Conservation (phyloP, 1,284 basidiomycete genomes). For the Rhodofomes roseus region DNA sequence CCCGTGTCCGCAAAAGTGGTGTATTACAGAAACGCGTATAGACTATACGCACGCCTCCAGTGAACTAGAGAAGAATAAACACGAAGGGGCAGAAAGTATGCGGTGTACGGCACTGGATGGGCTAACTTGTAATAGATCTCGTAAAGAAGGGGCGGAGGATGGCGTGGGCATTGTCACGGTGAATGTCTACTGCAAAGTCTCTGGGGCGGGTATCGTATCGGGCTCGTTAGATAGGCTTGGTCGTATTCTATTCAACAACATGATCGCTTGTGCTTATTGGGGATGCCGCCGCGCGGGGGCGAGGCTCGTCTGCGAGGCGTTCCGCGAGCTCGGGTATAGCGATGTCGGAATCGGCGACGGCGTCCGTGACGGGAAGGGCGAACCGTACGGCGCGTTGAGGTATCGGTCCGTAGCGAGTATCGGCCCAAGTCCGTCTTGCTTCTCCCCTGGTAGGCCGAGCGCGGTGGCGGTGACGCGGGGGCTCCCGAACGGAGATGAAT, state of each 20-base stretch:
- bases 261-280: slow-evolving; percentile 16
- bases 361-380: slow-evolving; percentile 57
- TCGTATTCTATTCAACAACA: slow-evolving; percentile 23
- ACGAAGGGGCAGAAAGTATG: slow-evolving; percentile 13
- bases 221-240: slow-evolving; percentile 25
- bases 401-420: slow-evolving; percentile 54
- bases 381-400: slow-evolving; percentile 61
- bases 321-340: slow-evolving; percentile 24
- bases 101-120: slow-evolving; percentile 13
- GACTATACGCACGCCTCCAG: slow-evolving; percentile 19
- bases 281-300: slow-evolving; percentile 17
- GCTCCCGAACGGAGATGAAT: slow-evolving; percentile 47
- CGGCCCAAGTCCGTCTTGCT: slow-evolving; percentile 39
- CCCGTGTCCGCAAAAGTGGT: neutral
- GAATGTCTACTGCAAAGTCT: slow-evolving; percentile 23
- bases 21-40: slow-evolving; percentile 19
- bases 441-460: slow-evolving; percentile 38
- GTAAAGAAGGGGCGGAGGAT: slow-evolving; percentile 14
- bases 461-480: slow-evolving; percentile 45
- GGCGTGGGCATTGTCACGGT: neutral
- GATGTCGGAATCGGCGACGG: slow-evolving; percentile 46
- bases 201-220: slow-evolving; percentile 27
- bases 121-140: slow-evolving; percentile 23
- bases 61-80: slow-evolving; percentile 11
- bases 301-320: slow-evolving; percentile 15